These are phyloP conservation scores for Chaetomium fimeti DNA, from an alignment of 495 filamentous ascomycete species.

Conservation along the genomic window DNA sequence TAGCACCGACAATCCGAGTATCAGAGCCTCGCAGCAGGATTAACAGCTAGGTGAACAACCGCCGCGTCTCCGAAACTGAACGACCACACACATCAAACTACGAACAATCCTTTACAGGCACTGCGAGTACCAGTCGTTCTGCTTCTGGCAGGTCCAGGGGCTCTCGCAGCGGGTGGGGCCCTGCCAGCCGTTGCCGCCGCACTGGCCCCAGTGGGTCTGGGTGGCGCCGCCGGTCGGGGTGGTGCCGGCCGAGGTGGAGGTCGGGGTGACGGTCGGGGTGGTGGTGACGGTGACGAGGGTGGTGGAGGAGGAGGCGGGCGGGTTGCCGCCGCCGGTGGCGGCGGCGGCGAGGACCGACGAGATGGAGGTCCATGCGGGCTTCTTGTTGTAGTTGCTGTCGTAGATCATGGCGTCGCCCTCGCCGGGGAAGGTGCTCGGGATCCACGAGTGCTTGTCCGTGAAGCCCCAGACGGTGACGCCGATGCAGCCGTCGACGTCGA, in stretches of 20 bases:
- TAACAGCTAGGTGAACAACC: not conserved
- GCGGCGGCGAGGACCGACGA: constrained; percentile 38
- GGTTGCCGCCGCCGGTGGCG: constrained; percentile 21
- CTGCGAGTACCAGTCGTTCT: constrained; percentile 46
- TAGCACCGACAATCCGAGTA: not conserved
- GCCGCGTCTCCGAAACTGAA: not conserved
- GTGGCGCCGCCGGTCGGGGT: constrained; percentile 19
- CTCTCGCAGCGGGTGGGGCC: constrained; percentile 44
- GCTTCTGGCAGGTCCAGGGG: constrained; percentile 41
- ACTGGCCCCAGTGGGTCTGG: constrained; percentile 42
- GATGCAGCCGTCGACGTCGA: constrained; percentile 54
- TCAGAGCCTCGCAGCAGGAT: not conserved
- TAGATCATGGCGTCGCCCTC: constrained; percentile 58
- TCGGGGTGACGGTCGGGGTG: constrained; percentile 21
- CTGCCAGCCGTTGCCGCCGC: constrained; percentile 41
- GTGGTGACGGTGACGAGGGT: constrained; percentile 25
- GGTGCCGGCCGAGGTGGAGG: constrained; percentile 20
- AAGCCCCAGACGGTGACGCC: constrained; percentile 66
- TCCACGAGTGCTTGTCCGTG: constrained; percentile 61
- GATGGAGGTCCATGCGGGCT: constrained; percentile 53
- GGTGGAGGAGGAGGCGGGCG: constrained; percentile 19
- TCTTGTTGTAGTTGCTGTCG: constrained; percentile 51
- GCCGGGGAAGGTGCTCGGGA: constrained; percentile 49
- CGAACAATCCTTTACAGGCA: constrained; percentile 30
- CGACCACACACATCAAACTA: not conserved